Percentiles rank a stretch among this genome's conserved stretches.
These are phyloP conservation scores for Guyanaporus albipodus DNA, from an alignment of 768 basidiomycete genomes.

Conservation along the genomic window DNA sequence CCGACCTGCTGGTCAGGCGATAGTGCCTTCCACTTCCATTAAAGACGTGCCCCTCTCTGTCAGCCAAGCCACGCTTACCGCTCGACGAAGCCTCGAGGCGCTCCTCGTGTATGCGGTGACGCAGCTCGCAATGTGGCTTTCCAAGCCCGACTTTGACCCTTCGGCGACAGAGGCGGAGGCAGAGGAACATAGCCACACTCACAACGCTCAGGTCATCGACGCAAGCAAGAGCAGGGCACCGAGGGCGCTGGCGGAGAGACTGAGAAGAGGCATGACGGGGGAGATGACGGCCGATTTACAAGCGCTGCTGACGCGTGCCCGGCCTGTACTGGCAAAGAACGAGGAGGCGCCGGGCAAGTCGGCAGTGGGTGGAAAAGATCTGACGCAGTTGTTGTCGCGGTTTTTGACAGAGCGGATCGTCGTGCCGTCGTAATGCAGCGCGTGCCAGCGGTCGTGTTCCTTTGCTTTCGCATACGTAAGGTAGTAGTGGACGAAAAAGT, in stretches of 20 bases:
- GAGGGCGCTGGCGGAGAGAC: constrained; percentile 55
- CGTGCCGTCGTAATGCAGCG: constrained; percentile 31
- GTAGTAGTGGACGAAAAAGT: too few relatives aligned
- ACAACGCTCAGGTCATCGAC: constrained; percentile 18
- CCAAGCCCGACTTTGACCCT: constrained; percentile 64
- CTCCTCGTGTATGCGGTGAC: constrained; percentile 68
- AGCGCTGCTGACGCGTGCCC: constrained; percentile 59
- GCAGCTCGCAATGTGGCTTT: constrained; percentile 76
- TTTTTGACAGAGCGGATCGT: constrained; percentile 65
- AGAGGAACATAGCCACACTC: constrained; percentile 35
- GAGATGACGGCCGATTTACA: constrained; percentile 76
- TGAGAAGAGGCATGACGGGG: constrained; percentile 74
- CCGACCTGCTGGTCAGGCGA: constrained; percentile 54
- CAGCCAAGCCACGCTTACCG: constrained; percentile 51
- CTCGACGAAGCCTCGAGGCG: constrained; percentile 62
- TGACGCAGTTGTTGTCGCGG: constrained; percentile 55
- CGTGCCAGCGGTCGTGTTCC: too few relatives aligned
- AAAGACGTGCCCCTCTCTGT: constrained; percentile 42
- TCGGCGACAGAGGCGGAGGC: constrained; percentile 39
- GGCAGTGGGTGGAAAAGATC: constrained; percentile 43
- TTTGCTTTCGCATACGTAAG: too few relatives aligned
- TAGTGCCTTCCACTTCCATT: constrained; percentile 35
- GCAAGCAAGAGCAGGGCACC: constrained; percentile 38
- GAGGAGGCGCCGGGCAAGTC: constrained; percentile 42
- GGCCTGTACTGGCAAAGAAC: constrained; percentile 59